Base-by-base conservation (phyloP, 306 rosid species). In the Mimosa pudica region DNA sequence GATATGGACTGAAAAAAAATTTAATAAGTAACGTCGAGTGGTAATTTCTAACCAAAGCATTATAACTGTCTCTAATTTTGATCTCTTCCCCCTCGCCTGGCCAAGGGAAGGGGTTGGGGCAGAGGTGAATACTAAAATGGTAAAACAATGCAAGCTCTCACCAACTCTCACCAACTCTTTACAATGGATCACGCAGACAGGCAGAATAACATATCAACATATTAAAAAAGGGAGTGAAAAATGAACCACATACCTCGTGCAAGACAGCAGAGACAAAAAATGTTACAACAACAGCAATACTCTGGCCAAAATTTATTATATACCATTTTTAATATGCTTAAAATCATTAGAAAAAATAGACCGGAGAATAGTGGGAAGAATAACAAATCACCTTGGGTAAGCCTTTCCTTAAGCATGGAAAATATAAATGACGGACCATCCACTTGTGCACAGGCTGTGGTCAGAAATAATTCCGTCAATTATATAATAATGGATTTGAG, bases 381-480 rank as follows among this genome's bases (percentile, higher is more conserved):
- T 12, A 46, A 54, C 74, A 33, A 58, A 76, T 74, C 87, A 96
- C 99, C 99, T 89, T 96, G 6, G 97, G 93, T 48, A 96, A 77
- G 49, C 99, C 99, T 44, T 80, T 73, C 20, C 92, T 84, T 74
- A 96, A 68, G 86, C 99, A 96, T 70, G 99, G 99, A 79, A 93
- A 87, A 80, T 91, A 96, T 71, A 96, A 73, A 84, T 96, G 99
- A 44, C 99, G 99, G 79, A 93, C 73, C 98, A 96, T 93, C 99
- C 99, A 96, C 80, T 88, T 96, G 86, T 96, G 97, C 80, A 96
- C 98, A 81, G 99, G 99, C 99, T 96, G 92, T 73, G 82, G 66
- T 12, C 45, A 73, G 46, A 86, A 49, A 51, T 16, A 78, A 82
- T 62, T 60, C 67, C 47, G 10, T 77, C 85, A 86, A 78, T 77